Evolutionary conservation across 768 basidiomycete species (phyloP).

Genomic region (Suillus plorans): DNA sequence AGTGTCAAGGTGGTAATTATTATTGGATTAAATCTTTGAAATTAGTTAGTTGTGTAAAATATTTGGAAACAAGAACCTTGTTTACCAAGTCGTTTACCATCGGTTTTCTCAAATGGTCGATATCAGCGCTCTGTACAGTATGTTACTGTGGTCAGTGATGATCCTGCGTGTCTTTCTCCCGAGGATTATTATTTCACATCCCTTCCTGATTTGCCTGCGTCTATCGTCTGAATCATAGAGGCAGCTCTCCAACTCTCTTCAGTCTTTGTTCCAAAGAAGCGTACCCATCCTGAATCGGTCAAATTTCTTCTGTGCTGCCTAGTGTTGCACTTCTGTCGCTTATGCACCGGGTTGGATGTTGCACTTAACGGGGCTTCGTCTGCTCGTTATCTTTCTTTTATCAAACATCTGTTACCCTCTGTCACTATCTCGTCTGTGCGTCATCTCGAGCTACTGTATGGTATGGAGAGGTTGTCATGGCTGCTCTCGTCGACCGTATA

Average conservation of each 20-base stretch:
- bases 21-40: background rate
- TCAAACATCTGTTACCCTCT: background rate
- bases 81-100: no score
- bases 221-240: background rate
- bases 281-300: background rate
- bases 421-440: background rate
- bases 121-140: background rate
- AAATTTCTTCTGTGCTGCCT: background rate
- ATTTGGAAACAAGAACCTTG: background rate
- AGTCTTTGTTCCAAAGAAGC: background rate
- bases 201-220: background rate
- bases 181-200: background rate
- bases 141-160: background rate
- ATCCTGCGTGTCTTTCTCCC: background rate
- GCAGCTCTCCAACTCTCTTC: background rate
- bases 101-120: background rate
- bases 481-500: no score
- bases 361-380: background rate
- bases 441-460: background rate
- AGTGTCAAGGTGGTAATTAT: background rate
- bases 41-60: background rate
- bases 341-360: background rate
- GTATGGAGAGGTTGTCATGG: background rate
- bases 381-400: background rate
- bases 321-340: background rate